Base-by-base conservation (phyloP, 2,329 filamentous ascomycete species). In the Exserohilum rostratum region DNA sequence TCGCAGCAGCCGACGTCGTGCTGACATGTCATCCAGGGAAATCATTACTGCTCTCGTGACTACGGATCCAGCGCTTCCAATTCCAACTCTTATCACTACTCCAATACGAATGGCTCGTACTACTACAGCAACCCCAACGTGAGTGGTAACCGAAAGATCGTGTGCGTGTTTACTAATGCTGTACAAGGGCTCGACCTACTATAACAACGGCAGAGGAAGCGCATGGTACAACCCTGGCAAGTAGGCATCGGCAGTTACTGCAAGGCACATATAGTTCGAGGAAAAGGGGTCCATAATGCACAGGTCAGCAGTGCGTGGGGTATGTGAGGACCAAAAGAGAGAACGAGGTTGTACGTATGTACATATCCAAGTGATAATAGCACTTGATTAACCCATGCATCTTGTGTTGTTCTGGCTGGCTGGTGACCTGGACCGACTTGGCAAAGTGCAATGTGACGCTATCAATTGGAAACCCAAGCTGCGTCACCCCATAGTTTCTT, bases 61-160 rank as follows among this genome's bases (percentile, higher is more conserved):
- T 75, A 75, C 55, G 72, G 73, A 46, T 63, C 66, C 7, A 44
- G 58, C 33, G 70, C 70, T n/a, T 50, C 68, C 7, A 76, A 76
- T 58, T 11, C 27, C 13, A 77, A 76, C 58, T 67, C 69, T 10
- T 78, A 77, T 62, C 75, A 78, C 50, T 77, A 77, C 60, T 76
- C 73, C 57, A 77, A 77, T 57, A 58, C 18, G 11, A 10, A 55
- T 17, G 53, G 53, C 57, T 69, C 69, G 5, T 78, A 77, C 61
- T 74, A 77, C 53, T 78, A 77, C 60, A 75, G 71, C 57, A 78
- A 77, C 57, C 27, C 53, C 5, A 39, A 60, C 17, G 54, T 60
- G 31, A 37, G 50, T 25, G 22, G 7, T 25, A 25, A 25, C 7
- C 4, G 22, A 4, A 25, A 7, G 22, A 7, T 7, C 7, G 22